Conservation (phyloP, 2,329 filamentous ascomycete genomes). For the Xylaria sp. region DNA sequence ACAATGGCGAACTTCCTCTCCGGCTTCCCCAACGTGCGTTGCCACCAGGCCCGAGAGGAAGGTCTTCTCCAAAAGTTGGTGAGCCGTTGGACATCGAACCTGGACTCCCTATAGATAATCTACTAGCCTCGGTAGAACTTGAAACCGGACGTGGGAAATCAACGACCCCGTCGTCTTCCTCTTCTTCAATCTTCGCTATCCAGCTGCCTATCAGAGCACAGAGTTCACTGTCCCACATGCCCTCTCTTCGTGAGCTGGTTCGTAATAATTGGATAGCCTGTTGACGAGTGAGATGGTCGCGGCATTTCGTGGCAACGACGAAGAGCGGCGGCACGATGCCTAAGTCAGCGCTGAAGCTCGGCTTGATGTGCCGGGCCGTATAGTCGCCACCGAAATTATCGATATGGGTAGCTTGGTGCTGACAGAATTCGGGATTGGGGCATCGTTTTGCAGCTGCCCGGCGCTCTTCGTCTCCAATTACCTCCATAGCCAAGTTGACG, state of each 20-base stretch:
- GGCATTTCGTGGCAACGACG: slow-evolving; percentile 74
- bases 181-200: slow-evolving; percentile 68
- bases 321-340: slow-evolving; percentile 74
- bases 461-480: slow-evolving; percentile 68
- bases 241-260: slow-evolving; percentile 71
- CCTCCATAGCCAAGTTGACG: slow-evolving; percentile 67
- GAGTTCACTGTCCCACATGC: slow-evolving; percentile 75
- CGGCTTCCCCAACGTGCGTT: slow-evolving; percentile 57
- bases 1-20: slow-evolving; percentile 42
- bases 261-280: slow-evolving; percentile 71
- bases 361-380: slow-evolving; percentile 64
- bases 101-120: slow-evolving; percentile 43
- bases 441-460: slow-evolving; percentile 60
- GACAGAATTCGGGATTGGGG: slow-evolving; percentile 57
- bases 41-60: slow-evolving; percentile 56
- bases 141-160: slow-evolving; percentile 47
- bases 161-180: slow-evolving; percentile 54
- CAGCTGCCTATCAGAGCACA: slow-evolving; percentile 66
- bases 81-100: slow-evolving; percentile 45
- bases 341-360: slow-evolving; percentile 71
- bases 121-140: slow-evolving; percentile 46
- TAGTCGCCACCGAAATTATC: slow-evolving; percentile 58
- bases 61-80: slow-evolving; percentile 51
- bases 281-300: slow-evolving; percentile 65
- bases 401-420: slow-evolving; percentile 53